Evolutionary conservation across 2,329 filamentous ascomycete species (phyloP), one percentile per base, ranked within the genome.

Genomic region (Rutstroemia sp.): DNA sequence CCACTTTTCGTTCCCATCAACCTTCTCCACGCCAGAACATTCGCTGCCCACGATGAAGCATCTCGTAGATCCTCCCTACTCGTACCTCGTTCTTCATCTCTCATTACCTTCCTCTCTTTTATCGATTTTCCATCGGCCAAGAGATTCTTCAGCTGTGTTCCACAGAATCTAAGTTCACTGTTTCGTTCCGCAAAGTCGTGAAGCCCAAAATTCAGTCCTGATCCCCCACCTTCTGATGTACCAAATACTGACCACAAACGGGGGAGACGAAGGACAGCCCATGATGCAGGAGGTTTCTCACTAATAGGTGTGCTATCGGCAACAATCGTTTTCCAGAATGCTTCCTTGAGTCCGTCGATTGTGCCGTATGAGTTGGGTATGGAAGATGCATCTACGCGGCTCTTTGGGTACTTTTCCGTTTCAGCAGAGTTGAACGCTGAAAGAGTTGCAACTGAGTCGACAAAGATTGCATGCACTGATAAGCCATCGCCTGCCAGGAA

Each of bases 21-120:
- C 36, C 53, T 50, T 39, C 53, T 36, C 53, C 53, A 55, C 14
- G 53, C 53, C 27, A 50, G 53, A 3, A 55, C 47, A 44, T 55
- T 55, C 2, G 53, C 53, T 8, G 46, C 53, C 53, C 46, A 55
- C 2, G 53, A 21, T 25, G 46, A 55, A 42, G 46, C 17, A 40
- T 55, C 46, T 8, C 52, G 36, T 14, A 30, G 16, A n/a, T 55
- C 52, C 21, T 49, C 45, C 12, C 21, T 17, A 40, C 45, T 49
- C 5, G 51, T 48, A 2, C 25, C n/a, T 34, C 45, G 27, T 14
- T 54, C 38, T 19, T 49, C 36, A 19, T 55, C 10, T 3, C 36
- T 50, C 5, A 34, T 25, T 17, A 14, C 9, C 3, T 55, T 42
- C 14, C 51, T 39, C 39, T 48, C 51, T 19, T 38, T 48, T 38